Evolutionary conservation across 305 asterid species (phyloP).

Genomic region (Fraxinus dipetala): DNA sequence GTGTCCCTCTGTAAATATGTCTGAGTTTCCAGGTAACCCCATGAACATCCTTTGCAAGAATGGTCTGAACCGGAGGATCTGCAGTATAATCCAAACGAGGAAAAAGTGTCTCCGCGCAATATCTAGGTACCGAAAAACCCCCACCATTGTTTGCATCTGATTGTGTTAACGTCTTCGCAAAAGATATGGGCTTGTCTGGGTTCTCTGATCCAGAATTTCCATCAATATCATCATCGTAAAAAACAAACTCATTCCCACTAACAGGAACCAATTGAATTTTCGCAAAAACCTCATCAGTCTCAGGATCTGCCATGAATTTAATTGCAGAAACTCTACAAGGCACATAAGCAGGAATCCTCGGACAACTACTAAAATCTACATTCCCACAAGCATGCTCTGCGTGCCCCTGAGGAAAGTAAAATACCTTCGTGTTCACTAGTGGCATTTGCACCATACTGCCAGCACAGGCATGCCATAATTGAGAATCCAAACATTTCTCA

Average conservation of each 20-base stretch:
- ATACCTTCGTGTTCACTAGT: constrained; percentile 47
- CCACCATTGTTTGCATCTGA: constrained; percentile 93
- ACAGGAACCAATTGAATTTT: constrained; percentile 52
- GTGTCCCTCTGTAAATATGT: constrained; percentile 84
- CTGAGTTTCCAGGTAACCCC: constrained; percentile 84
- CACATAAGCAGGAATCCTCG: constrained; percentile 46
- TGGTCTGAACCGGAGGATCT: constrained; percentile 85
- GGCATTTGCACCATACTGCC: constrained; percentile 88
- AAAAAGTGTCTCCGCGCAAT: constrained; percentile 83
- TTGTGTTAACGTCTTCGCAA: constrained; percentile 82
- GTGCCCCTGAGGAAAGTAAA: constrained; percentile 85
- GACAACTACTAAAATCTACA: constrained; percentile 50
- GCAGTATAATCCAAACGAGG: constrained; percentile 72
- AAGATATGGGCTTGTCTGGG: constrained; percentile 64
- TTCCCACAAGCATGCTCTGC: constrained; percentile 58
- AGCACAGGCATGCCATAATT: constrained; percentile 89
- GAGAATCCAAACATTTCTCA: constrained; percentile 65
- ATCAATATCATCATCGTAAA: constrained; percentile 33
- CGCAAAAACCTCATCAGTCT: constrained; percentile 71
- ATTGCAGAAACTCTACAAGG: constrained; percentile 49
- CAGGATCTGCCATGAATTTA: constrained; percentile 74
- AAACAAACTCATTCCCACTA: constrained; percentile 30
- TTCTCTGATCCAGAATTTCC: constrained; percentile 36
- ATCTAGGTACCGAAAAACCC: constrained; percentile 90
- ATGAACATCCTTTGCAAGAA: constrained; percentile 82